A percentile compares a stretch with the other conserved stretches of the same genome.
Evolutionary conservation across 2,329 filamentous ascomycete genomes (phyloP).

Genomic region (Botryotinia narcissicola): DNA sequence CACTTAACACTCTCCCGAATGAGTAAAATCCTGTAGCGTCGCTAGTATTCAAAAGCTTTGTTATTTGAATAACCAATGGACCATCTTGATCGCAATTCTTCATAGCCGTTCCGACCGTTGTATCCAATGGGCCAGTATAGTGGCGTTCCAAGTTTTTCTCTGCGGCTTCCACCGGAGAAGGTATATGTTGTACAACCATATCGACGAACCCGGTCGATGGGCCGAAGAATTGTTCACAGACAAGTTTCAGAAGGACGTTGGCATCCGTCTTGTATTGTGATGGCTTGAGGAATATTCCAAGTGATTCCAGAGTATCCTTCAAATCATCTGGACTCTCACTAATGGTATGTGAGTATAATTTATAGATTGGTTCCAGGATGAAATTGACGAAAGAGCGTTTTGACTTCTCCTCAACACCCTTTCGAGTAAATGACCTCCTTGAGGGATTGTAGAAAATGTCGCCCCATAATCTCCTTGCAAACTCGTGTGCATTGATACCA

Average conservation of each 20-base stretch:
- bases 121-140: conserved; percentile 88
- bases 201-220: conserved; percentile 88
- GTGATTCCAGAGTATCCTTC: conserved; percentile 69
- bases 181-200: conserved; percentile 87
- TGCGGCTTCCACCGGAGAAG: conserved; percentile 78
- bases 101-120: conserved; percentile 77
- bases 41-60: conserved; percentile 85
- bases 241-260: conserved; percentile 80
- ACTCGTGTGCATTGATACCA: conserved; percentile 74
- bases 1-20: conserved; percentile 89
- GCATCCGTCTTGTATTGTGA: conserved; percentile 90
- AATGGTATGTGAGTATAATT: conserved; percentile 92
- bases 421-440: conserved; percentile 89
- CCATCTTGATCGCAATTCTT: conserved; percentile 81
- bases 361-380: conserved; percentile 94
- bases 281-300: conserved; percentile 86
- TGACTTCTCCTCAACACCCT: conserved; percentile 74
- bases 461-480: conserved; percentile 85
- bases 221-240: conserved; percentile 95
- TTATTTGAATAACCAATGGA: conserved; percentile 85
- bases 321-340: conserved; percentile 85
- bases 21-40: conserved; percentile 92
- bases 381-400: conserved; percentile 92
- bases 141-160: conserved; percentile 76
- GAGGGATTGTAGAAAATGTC: conserved; percentile 94